Evolutionary conservation across 2,329 filamentous ascomycete species (phyloP).

Genomic region (Verticillium dahliae): DNA sequence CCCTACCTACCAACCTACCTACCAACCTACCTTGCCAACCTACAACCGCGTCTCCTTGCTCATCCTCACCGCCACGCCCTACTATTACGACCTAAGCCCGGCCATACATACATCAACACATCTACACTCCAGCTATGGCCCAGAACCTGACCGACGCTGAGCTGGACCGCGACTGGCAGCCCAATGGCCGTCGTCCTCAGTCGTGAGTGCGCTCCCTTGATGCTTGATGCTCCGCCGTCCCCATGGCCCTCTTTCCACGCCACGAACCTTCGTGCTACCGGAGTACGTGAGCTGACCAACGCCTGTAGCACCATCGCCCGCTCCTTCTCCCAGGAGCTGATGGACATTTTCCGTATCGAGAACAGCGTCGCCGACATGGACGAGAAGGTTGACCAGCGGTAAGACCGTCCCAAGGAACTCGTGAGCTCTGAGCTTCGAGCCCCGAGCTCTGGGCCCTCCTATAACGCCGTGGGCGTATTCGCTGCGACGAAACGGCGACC

Average conservation of each 20-base stretch:
- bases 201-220: slow-evolving; percentile 55
- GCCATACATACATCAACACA: not conserved
- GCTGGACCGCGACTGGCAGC: slow-evolving; percentile 73
- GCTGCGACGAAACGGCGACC: not conserved
- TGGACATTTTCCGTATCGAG: slow-evolving; percentile 85
- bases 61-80: not conserved
- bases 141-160: slow-evolving; percentile 54
- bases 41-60: not conserved
- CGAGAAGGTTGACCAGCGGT: slow-evolving; percentile 77
- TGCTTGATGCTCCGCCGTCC: slow-evolving; percentile 16
- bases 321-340: slow-evolving; percentile 79
- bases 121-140: slow-evolving; percentile 4
- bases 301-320: slow-evolving; percentile 70
- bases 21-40: not conserved
- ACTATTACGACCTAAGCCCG: not conserved
- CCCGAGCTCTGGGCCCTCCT: no score
- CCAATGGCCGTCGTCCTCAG: slow-evolving; percentile 69
- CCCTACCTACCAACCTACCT: not conserved
- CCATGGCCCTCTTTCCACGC: slow-evolving; percentile 52
- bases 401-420: slow-evolving; percentile 24
- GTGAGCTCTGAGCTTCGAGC: not conserved
- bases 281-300: not conserved
- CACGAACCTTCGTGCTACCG: slow-evolving; percentile 6
- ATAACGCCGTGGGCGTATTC: no score
- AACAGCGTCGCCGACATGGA: slow-evolving; percentile 68